Evolutionary conservation across 495 filamentous ascomycete species (phyloP).

Genomic region (Annulohypoxylon bovei): DNA sequence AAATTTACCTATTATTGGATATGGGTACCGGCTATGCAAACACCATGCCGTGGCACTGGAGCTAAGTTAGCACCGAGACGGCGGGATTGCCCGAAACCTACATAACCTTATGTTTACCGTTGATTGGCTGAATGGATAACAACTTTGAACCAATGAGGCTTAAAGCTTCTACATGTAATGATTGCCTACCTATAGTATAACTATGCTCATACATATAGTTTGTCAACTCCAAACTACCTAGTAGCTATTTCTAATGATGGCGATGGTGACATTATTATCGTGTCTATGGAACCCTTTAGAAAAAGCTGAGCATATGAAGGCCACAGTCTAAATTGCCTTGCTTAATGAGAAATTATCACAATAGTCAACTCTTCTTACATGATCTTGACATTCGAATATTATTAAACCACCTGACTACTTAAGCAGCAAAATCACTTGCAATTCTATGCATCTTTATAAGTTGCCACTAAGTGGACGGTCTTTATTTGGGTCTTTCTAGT

Average conservation of each 20-base stretch:
- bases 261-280: no score
- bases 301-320: no score
- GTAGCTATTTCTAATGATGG: not conserved
- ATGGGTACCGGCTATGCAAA: conserved; percentile 17
- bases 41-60: conserved; percentile 27
- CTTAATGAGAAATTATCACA: not conserved
- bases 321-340: not conserved
- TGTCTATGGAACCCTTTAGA: no score
- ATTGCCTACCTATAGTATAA: no score
- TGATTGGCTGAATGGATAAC: conserved; percentile 17
- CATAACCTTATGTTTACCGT: not conserved
- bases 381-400: not conserved
- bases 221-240: not conserved
- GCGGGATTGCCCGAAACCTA: conserved; percentile 11
- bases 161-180: not conserved
- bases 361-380: not conserved
- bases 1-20: conserved; percentile 27
- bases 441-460: conserved; percentile 7
- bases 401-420: not conserved
- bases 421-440: conserved; percentile 21
- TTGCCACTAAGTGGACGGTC: not conserved
- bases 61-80: conserved; percentile 20
- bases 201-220: not conserved
- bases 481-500: conserved; percentile 4
- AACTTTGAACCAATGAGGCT: conserved; percentile 12